phyloP scores from a whole-genome alignment of 2,329 filamentous ascomycete genomes.

The Aspergillus arachidicola region DNA sequence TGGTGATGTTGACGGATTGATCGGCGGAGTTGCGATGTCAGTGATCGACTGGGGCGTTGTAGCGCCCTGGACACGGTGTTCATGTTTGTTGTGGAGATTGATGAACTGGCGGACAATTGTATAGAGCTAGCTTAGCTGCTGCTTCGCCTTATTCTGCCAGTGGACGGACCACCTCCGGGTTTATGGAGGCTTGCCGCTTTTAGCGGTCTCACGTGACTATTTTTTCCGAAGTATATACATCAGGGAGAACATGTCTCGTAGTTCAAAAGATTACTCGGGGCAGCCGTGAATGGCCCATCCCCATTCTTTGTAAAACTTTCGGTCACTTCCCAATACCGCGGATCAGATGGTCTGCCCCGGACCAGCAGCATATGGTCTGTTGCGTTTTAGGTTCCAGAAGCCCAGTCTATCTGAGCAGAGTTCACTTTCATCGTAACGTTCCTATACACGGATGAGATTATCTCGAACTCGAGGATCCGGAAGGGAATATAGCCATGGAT shows the following conservation, averaged over 20 bases:
- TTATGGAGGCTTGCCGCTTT: neutral
- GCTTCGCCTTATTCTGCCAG: neutral
- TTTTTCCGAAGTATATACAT: neutral
- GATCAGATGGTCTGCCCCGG: neutral
- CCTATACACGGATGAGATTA: conserved; percentile 35
- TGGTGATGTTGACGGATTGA: neutral
- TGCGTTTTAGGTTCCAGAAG: neutral
- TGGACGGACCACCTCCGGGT: neutral
- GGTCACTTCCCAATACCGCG: neutral
- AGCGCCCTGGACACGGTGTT: neutral
- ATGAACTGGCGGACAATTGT: conserved; percentile 2
- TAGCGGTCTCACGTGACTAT: neutral
- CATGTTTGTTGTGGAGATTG: neutral
- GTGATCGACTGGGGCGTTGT: neutral
- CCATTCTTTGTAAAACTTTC: neutral
- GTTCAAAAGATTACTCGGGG: no score
- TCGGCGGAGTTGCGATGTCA: conserved; percentile 11
- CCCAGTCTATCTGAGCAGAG: conserved; percentile 40
- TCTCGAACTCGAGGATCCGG: conserved; percentile 39
- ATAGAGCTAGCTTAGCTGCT: neutral
- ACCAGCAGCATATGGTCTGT: neutral
- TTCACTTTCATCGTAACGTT: conserved; percentile 34
- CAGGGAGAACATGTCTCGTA: neutral
- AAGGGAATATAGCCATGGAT: conserved; percentile 32
- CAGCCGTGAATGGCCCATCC: neutral